Evolutionary conservation across 2,329 filamentous ascomycete genomes (phyloP), one percentile per base, ranked within the genome.

Genomic region (Diaporthe ampelina): DNA sequence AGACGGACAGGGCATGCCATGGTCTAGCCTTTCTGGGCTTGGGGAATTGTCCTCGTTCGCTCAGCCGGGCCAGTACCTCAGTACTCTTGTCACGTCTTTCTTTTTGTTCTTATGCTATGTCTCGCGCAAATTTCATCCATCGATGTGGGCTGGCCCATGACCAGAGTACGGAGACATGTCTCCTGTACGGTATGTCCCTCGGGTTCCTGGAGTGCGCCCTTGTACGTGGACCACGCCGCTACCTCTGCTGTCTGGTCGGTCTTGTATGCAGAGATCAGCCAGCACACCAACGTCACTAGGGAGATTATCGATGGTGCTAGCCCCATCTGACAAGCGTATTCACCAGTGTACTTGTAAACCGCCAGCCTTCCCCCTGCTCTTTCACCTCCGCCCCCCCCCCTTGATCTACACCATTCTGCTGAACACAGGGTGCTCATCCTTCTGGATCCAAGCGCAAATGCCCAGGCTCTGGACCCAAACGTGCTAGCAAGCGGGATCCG

Each of bases 381-480:
- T 50, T 65, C 61, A 24, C 43, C 26, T 58, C 54, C 26, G 67
- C 45, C 50, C 52, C 67, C 50, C 52, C 67, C 67, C 61, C 45
- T 52, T 58, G 52, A 57, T 32, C 37, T 24, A 58, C 54, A 48
- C 52, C 50, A 17, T 32, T 24, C 52, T 70, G 67, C 54, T 57
- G 57, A 63, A 63, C 40, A 52, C 57, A 71, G 40, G 68, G 45
- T 65, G 50, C 70, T 59, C 57, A 72, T 52, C 70, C 70, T 72
- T 52, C 70, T 63, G 70, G 70, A 61, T 56, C 50, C 70, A 59
- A 72, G 70, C 48, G 70, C 70, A 72, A 59, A 72, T 72, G 70
- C 70, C 70, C 57, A 72, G 70, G 50, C 59, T 52, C 57, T 59
- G 70, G 70, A 68, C 63, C 70, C 70, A 72, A 54, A 61, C 70